Evolutionary conservation across 169 alveolate genomes (phyloP).

Genomic region (Theileria orientalis): DNA sequence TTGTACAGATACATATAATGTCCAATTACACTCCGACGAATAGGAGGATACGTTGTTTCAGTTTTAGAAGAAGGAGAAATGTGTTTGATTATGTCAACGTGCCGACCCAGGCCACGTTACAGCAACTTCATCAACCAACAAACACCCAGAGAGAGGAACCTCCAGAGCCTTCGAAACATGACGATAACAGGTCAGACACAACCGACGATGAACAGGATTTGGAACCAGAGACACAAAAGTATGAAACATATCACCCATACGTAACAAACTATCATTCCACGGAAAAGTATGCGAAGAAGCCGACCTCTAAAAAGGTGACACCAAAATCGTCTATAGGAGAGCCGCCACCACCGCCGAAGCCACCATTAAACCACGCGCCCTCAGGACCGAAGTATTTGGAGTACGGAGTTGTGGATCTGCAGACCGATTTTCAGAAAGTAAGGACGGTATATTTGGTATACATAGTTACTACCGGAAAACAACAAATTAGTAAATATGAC

Average conservation of each 20-base stretch:
- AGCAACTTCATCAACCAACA: not conserved
- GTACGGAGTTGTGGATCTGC: constrained; percentile 8
- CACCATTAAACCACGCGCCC: not conserved
- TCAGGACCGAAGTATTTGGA: not conserved
- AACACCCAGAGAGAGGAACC: not conserved
- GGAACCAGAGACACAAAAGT: not conserved
- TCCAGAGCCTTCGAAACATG: not conserved
- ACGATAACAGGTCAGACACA: not conserved
- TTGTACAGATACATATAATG: not conserved
- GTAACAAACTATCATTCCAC: not conserved
- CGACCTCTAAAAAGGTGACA: not conserved
- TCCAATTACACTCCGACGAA: not conserved
- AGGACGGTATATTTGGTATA: no score
- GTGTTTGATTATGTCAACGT: constrained; percentile 19
- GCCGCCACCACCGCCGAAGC: not conserved
- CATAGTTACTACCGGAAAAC: no score
- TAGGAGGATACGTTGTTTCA: constrained; percentile 17
- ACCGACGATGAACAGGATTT: not conserved
- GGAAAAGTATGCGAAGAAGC: not conserved
- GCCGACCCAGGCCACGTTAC: constrained; percentile 3
- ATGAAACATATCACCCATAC: constrained; percentile 6
- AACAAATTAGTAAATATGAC: no score
- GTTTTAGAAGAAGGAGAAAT: constrained; percentile 19
- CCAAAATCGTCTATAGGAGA: not conserved
- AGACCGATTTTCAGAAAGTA: not conserved